Evolutionary conservation across 257 asterid species (phyloP).

Genomic region (Plantago ovata): DNA sequence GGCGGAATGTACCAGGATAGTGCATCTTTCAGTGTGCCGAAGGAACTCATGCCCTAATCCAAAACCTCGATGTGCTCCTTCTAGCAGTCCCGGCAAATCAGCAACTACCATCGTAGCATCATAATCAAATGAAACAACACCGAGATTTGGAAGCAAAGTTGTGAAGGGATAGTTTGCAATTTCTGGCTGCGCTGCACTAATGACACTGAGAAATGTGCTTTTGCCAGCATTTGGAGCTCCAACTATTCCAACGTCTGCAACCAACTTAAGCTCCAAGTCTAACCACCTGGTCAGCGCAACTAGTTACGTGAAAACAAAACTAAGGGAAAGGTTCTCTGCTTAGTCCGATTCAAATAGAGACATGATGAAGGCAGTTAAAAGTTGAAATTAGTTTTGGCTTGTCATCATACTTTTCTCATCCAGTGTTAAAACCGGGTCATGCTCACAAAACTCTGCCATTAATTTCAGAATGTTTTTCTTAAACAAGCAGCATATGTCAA

Average conservation of each 20-base stretch:
- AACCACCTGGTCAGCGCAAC: slow-evolving; percentile 69
- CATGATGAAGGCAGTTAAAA: not conserved
- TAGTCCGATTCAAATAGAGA: not conserved
- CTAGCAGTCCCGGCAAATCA: slow-evolving; percentile 91
- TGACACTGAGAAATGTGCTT: slow-evolving; percentile 89
- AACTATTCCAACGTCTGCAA: slow-evolving; percentile 94
- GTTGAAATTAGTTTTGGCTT: not conserved
- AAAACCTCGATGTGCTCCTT: slow-evolving; percentile 96
- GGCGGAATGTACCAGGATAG: slow-evolving; percentile 64
- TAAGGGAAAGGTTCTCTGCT: slow-evolving; percentile 7
- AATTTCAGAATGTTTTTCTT: not conserved
- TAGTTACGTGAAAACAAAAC: slow-evolving; percentile 8
- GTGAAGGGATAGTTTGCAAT: slow-evolving; percentile 97
- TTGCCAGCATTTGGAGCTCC: slow-evolving; percentile 99
- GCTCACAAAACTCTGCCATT: not conserved
- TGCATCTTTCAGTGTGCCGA: slow-evolving; percentile 92
- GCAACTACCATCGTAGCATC: slow-evolving; percentile 90
- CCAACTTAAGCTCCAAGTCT: slow-evolving; percentile 91
- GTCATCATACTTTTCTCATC: slow-evolving; percentile 2
- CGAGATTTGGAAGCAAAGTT: slow-evolving; percentile 96
- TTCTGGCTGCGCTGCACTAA: slow-evolving; percentile 89
- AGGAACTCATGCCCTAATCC: slow-evolving; percentile 97
- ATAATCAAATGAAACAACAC: slow-evolving; percentile 87
- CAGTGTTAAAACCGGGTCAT: too few species aligned
- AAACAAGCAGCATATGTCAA: not conserved